Percentiles rank a stretch among this genome's conserved stretches.
phyloP scores from a whole-genome alignment of 495 filamentous ascomycete species.

The Pyronema domesticum region DNA sequence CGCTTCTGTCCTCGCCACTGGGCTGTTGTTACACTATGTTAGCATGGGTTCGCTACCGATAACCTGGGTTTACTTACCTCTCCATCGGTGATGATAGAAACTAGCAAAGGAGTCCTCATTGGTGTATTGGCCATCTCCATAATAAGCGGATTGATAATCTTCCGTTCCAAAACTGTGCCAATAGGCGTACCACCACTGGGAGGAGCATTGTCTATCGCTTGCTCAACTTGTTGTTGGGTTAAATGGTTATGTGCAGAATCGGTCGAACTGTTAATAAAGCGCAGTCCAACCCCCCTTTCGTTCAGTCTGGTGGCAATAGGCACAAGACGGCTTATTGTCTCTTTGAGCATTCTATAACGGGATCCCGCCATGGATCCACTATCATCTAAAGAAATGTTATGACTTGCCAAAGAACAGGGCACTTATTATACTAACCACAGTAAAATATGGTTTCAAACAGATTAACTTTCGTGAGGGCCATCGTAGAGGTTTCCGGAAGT shows the following conservation, averaged over 20 bases:
- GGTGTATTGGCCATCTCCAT: not conserved
- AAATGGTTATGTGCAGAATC: not conserved
- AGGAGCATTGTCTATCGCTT: not conserved
- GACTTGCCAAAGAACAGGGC: not conserved
- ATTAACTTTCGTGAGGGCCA: not conserved
- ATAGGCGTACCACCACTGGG: slow-evolving; percentile 1
- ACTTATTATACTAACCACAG: not conserved
- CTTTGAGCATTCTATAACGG: not conserved
- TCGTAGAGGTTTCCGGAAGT: not conserved
- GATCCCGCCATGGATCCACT: slow-evolving; percentile 4
- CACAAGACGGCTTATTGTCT: not conserved
- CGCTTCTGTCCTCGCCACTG: too few species aligned
- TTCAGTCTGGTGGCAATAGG: not conserved
- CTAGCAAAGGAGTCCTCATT: not conserved
- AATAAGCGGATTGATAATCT: slow-evolving; percentile 7
- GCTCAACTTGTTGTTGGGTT: not conserved
- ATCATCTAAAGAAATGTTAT: slow-evolving; percentile 1
- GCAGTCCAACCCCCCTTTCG: not conserved
- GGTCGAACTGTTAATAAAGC: slow-evolving; percentile 3
- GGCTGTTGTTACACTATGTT: too few species aligned
- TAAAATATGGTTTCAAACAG: not conserved
- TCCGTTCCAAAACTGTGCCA: slow-evolving; percentile 2
- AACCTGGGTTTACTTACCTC: not conserved
- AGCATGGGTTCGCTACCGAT: too few species aligned
- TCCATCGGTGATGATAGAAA: slow-evolving; percentile 11